Base-by-base conservation (phyloP, 371 early-diverging fungal genomes). In the Thermomucor indicae-seudaticae region DNA sequence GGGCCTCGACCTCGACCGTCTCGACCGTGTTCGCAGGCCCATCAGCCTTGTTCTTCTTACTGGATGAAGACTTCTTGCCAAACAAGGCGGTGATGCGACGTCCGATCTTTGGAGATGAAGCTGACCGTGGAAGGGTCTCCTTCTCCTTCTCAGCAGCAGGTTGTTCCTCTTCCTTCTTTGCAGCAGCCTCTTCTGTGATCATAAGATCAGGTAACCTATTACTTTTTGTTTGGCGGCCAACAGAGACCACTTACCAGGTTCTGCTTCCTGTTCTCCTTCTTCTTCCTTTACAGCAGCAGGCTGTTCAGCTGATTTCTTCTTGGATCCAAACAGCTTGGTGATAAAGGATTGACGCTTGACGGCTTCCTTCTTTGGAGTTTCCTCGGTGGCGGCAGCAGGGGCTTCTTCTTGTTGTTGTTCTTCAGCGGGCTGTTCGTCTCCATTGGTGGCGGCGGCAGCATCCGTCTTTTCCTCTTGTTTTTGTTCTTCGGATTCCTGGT, bases 81-180 rank as follows among this genome's bases (percentile, higher is more conserved):
- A 50, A 50, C 19, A 50, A 31, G 6, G 38, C 50, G 37, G 50
- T 40, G n/a, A 50, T 28, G 37, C 50, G 50, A 25, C 50, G 50
- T 19, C 40, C 41, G 10, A 39, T 39, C 43, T 43, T 43, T 22
- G 50, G 50, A 25, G 50, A 50, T 11, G 32, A 32, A 7, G 32
- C 10, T 7, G 32, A 10, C 32, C 30, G 25, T 19, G 35, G 37
- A 22, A 16, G 22, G 7, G 24, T 28, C 40, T 53, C 79, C 44
- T 85, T 61, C 54, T 40, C 40, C 10, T 50, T 41, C 19, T 25
- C 41, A 32, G 32, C 32, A 32, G 32, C 32, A 14, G 32, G 32
- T 32, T 7, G 10, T 29, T 50, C 50, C 75, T 77, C 23, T 80
- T 82, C 64, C 44, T 67, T 64, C 46, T 64, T 39, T 16, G 47